Conservation (phyloP, 768 basidiomycete genomes). For the Lactarius sp. region DNA sequence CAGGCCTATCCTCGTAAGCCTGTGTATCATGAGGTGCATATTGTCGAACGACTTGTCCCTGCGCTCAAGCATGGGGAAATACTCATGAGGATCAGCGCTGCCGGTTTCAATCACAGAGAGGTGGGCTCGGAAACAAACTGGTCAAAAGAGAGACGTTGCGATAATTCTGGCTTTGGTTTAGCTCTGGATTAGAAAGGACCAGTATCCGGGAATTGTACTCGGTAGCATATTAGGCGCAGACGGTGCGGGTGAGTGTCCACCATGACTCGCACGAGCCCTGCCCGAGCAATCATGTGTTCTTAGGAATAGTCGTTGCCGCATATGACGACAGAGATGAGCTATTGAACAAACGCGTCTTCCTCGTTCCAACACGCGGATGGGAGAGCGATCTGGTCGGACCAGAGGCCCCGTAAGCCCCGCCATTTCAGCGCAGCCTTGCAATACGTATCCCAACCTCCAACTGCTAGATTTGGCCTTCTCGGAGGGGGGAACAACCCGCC, state of each 20-base stretch:
- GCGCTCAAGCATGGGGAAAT: constrained; percentile 52
- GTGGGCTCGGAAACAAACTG: not conserved
- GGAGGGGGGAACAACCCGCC: constrained; percentile 52
- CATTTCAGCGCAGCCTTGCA: not conserved
- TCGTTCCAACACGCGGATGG: constrained; percentile 79
- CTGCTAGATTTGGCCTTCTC: constrained; percentile 52
- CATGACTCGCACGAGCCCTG: not conserved
- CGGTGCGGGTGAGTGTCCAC: constrained; percentile 53
- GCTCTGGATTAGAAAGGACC: constrained; percentile 70
- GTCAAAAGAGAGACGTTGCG: not conserved
- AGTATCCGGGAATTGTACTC: constrained; percentile 57
- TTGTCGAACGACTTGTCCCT: constrained; percentile 49
- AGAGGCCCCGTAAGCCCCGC: constrained; percentile 48
- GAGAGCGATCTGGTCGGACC: constrained; percentile 57
- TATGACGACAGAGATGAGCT: constrained; percentile 50
- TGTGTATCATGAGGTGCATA: constrained; percentile 50
- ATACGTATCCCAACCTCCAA: not conserved
- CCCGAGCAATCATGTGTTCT: too few relatives aligned
- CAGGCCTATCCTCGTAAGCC: constrained; percentile 29
- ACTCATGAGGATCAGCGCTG: constrained; percentile 63
- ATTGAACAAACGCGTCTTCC: constrained; percentile 61
- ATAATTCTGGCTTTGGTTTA: constrained; percentile 28
- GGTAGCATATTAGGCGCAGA: constrained; percentile 66
- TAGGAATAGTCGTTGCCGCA: constrained; percentile 62
- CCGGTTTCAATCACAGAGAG: constrained; percentile 74